Evolutionary conservation across 352 stramenopile species (phyloP).

Genomic region (Phytophthora niederhauseri): DNA sequence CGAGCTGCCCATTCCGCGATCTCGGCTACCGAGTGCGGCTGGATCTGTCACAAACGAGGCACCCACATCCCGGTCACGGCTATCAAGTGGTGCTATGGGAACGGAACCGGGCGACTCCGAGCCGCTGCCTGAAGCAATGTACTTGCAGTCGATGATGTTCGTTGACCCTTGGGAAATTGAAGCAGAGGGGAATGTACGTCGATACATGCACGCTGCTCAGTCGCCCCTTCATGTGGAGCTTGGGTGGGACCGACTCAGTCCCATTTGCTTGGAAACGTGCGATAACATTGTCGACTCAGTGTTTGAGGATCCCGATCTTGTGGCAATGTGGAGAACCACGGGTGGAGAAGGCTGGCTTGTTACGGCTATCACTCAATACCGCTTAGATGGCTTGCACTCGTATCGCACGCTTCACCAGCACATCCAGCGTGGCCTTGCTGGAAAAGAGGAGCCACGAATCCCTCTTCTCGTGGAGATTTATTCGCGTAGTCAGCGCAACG

Average conservation of each 20-base stretch:
- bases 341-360: constrained; percentile 84
- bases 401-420: constrained; percentile 48
- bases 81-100: constrained; percentile 17
- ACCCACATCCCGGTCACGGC: constrained; percentile 5
- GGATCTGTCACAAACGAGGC: constrained; percentile 18
- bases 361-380: constrained; percentile 80
- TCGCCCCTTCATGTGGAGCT: constrained; percentile 67
- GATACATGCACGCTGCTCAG: constrained; percentile 64
- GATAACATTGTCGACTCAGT: constrained; percentile 65
- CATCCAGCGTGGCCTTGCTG: constrained; percentile 43
- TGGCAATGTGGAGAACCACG: constrained; percentile 75
- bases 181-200: constrained; percentile 58
- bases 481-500: constrained; percentile 76
- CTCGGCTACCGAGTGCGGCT: constrained; percentile 16
- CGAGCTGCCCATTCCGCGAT: constrained; percentile 10
- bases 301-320: constrained; percentile 67
- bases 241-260: constrained; percentile 75
- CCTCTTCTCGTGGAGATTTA: constrained; percentile 72
- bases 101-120: constrained; percentile 22
- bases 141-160: constrained; percentile 79
- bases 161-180: constrained; percentile 86
- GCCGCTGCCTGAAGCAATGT: constrained; percentile 27
- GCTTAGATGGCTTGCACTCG: constrained; percentile 70
- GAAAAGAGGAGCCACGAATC: constrained; percentile 46
- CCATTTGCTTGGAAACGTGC: constrained; percentile 65